Conservation (phyloP, 805 yeast genomes). For the Debaryomyces hansenii region DNA sequence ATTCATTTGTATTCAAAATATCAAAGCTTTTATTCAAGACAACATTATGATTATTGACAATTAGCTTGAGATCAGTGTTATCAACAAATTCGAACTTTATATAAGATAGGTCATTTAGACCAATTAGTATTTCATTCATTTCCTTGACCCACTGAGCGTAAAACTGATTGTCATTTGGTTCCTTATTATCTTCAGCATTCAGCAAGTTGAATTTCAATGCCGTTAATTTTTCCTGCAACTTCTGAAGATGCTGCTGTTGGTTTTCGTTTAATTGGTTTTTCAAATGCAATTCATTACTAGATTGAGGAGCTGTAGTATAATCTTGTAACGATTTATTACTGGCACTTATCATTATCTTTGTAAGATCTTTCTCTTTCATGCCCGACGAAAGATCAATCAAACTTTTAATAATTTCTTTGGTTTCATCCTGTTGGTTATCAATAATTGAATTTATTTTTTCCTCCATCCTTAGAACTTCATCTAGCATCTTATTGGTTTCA, state of each 20-base stretch:
- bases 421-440: slow-evolving; percentile 8
- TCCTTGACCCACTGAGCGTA: slow-evolving; percentile 24
- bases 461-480: slow-evolving; percentile 22
- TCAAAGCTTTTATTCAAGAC: not conserved
- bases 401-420: slow-evolving; percentile 8
- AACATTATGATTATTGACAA: not conserved
- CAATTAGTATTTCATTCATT: slow-evolving; percentile 18
- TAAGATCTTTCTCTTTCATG: not conserved
- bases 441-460: slow-evolving; percentile 12
- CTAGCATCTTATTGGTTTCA: slow-evolving; percentile 25
- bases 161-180: slow-evolving; percentile 8
- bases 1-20: not conserved
- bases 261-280: slow-evolving; percentile 4
- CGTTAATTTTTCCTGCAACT: slow-evolving; percentile 2
- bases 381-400: slow-evolving; percentile 1
- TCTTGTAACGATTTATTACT: not conserved
- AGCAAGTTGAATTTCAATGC: not conserved
- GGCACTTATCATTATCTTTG: not conserved
- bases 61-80: slow-evolving; percentile 1
- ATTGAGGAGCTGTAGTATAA: not conserved
- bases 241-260: slow-evolving; percentile 6
- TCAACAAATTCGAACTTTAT: slow-evolving; percentile 1
- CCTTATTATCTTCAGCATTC: slow-evolving; percentile 3
- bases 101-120: slow-evolving; percentile 6
- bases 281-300: slow-evolving; percentile 5